Evolutionary conservation across 169 alveolate species (phyloP).

Genomic region (Toxoplasma gondii): DNA sequence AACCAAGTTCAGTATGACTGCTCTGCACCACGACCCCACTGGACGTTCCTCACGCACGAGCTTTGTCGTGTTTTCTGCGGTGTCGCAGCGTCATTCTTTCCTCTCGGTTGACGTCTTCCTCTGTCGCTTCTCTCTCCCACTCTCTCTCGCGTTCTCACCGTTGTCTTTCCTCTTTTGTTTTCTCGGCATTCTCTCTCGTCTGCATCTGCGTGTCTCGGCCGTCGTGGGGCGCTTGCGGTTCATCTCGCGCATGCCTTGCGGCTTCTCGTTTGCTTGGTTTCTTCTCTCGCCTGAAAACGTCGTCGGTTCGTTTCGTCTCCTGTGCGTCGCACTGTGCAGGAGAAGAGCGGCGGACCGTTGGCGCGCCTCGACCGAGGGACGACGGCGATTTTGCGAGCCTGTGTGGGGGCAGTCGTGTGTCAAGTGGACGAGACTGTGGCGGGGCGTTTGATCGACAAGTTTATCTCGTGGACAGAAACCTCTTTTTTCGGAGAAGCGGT

Average conservation of each 20-base stretch:
- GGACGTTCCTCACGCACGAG: too few relatives aligned
- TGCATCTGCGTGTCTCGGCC: too few relatives aligned
- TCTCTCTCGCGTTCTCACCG: not conserved
- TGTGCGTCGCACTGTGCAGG: not conserved
- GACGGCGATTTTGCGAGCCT: not conserved
- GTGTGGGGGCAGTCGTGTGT: not conserved
- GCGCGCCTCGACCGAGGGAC: constrained; percentile 49
- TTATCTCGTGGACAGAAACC: not conserved
- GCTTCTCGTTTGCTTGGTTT: not conserved
- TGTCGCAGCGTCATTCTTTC: not conserved
- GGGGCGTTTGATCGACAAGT: not conserved
- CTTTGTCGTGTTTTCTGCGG: too few relatives aligned
- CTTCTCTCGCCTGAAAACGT: not conserved
- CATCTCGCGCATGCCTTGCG: too few relatives aligned
- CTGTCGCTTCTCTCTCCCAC: not conserved
- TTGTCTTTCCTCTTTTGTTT: not conserved
- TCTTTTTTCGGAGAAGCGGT: not conserved
- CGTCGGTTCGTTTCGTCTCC: not conserved
- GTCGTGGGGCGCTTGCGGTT: too few relatives aligned
- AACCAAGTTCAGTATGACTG: too few relatives aligned
- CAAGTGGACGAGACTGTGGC: not conserved
- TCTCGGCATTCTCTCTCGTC: not conserved
- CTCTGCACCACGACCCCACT: not conserved
- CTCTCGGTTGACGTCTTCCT: not conserved
- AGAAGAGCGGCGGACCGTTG: constrained; percentile 28